phyloP scores from a whole-genome alignment of 2,329 filamentous ascomycete genomes.

The Microsporum audouinii region DNA sequence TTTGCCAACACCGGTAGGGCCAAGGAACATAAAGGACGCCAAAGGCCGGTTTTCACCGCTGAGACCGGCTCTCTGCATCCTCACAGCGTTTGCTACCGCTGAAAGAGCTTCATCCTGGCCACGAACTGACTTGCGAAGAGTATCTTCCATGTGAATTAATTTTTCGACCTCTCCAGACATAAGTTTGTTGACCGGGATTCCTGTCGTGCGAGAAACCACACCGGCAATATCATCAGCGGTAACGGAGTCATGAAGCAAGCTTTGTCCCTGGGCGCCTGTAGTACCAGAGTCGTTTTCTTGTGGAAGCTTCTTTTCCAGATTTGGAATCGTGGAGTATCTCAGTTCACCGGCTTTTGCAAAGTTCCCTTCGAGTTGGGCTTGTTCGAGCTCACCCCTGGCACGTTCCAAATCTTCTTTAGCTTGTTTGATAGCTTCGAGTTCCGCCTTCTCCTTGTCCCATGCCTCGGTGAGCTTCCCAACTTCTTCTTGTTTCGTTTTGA shows the following conservation, averaged over 20 bases:
- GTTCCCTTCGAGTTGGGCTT: slow-evolving; percentile 75
- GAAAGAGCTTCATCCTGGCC: slow-evolving; percentile 90
- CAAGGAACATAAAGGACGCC: slow-evolving; percentile 95
- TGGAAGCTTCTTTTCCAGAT: slow-evolving; percentile 65
- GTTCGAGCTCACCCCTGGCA: slow-evolving; percentile 72
- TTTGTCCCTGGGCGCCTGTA: slow-evolving; percentile 36
- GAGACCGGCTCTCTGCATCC: slow-evolving; percentile 83
- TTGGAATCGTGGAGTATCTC: slow-evolving; percentile 75
- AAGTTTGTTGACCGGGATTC: slow-evolving; percentile 84
- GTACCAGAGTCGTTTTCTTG: slow-evolving; percentile 46
- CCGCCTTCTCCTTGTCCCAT: slow-evolving; percentile 81
- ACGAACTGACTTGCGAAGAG: slow-evolving; percentile 67
- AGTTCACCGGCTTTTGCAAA: slow-evolving; percentile 86
- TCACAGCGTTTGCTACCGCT: slow-evolving; percentile 82
- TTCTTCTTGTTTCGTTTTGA: slow-evolving; percentile 68
- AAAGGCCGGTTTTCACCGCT: slow-evolving; percentile 84
- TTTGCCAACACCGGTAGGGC: slow-evolving; percentile 92
- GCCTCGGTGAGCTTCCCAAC: slow-evolving; percentile 61
- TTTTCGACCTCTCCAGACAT: slow-evolving; percentile 92
- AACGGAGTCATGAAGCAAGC: slow-evolving; percentile 85
- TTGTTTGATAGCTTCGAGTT: slow-evolving; percentile 78
- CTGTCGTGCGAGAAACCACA: slow-evolving; percentile 82
- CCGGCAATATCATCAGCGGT: slow-evolving; percentile 86
- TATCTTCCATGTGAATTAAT: slow-evolving; percentile 90
- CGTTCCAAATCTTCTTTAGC: slow-evolving; percentile 80